Conservation (phyloP, 169 alveolate genomes). For the Plasmodium ovale region DNA sequence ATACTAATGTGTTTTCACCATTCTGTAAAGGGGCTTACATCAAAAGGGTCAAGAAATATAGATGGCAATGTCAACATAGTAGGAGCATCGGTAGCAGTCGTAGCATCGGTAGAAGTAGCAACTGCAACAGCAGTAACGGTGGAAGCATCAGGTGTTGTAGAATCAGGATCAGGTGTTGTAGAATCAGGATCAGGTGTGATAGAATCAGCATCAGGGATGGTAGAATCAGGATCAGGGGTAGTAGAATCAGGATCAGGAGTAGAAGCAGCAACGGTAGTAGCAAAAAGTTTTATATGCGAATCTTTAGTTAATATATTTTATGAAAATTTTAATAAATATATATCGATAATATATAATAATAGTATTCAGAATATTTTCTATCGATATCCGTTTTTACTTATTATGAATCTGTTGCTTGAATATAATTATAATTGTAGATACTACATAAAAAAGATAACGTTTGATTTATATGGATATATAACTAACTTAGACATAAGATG, state of each 20-base stretch:
- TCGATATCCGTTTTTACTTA: conserved; percentile 48
- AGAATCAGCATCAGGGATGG: not conserved
- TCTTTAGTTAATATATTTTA: conserved; percentile 36
- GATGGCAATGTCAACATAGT: not conserved
- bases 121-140: not conserved
- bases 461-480: conserved; percentile 50
- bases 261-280: not conserved
- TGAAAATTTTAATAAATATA: conserved; percentile 66
- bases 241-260: not conserved
- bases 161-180: not conserved
- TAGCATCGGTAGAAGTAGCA: not conserved
- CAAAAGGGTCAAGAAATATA: not conserved
- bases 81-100: not conserved
- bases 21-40: not conserved
- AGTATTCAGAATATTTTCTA: conserved; percentile 64
- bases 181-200: not conserved
- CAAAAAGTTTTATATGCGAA: conserved; percentile 57
- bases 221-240: not conserved
- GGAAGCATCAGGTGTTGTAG: not conserved
- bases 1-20: conserved; percentile 45
- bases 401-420: conserved; percentile 53
- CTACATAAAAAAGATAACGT: conserved; percentile 50
- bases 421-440: conserved; percentile 49
- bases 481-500: conserved; percentile 62
- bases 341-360: conserved; percentile 67